Evolutionary conservation across 345 rosid genomes (phyloP).

Genomic region (Pelargonium nanum): DNA sequence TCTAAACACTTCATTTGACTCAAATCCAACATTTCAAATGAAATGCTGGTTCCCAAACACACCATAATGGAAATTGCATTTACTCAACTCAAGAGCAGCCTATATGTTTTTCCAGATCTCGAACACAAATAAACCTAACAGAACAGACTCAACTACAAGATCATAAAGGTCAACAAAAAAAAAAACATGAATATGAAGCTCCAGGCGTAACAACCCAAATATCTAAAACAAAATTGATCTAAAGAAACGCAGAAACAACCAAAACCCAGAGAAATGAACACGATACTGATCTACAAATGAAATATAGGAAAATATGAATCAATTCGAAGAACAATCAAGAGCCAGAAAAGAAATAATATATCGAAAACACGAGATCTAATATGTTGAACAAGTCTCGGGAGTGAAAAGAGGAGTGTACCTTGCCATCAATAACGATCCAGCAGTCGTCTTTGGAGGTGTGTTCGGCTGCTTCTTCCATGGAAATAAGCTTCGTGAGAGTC

Average conservation of each 20-base stretch:
- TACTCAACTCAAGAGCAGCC: neutral
- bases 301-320: too few relatives aligned
- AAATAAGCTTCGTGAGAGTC: slow-evolving; percentile 53
- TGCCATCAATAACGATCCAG: slow-evolving; percentile 88
- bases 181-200: too few relatives aligned
- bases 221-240: neutral
- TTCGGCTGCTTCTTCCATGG: slow-evolving; percentile 63
- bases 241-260: neutral
- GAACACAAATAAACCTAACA: neutral
- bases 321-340: too few relatives aligned
- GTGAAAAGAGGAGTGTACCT: slow-evolving; percentile 24
- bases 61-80: too few relatives aligned
- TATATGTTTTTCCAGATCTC: neutral
- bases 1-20: too few relatives aligned
- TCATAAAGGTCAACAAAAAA: too few relatives aligned
- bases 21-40: too few relatives aligned
- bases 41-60: too few relatives aligned
- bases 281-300: neutral
- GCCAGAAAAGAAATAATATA: too few relatives aligned
- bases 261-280: neutral
- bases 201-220: neutral
- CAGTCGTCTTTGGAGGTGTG: slow-evolving; percentile 75
- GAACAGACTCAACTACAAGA: too few relatives aligned
- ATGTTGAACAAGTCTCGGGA: neutral
- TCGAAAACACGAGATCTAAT: too few relatives aligned